Evolutionary conservation across 805 yeast genomes (phyloP), one percentile per base, ranked within the genome.

Genomic region (Spathaspora boniae): DNA sequence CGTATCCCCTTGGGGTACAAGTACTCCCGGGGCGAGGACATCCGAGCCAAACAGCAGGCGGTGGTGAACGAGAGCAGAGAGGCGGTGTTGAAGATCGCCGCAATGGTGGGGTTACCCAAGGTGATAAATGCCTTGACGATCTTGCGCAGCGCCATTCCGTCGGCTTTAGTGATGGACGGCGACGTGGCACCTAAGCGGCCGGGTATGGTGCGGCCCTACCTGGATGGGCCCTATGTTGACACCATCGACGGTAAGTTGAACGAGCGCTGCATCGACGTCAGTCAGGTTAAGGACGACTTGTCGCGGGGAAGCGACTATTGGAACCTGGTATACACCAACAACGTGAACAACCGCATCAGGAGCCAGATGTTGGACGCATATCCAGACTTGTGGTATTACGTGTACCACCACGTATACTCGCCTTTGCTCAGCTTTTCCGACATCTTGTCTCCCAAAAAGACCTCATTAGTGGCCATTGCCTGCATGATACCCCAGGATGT

Each of bases 401-500:
- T 88, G 0, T 58, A 78, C 31, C 72, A 75, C 34, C 78, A 82
- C 50, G 87, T 82, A 9, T 87, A 87, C 51, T 75, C 84, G 1
- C 86, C 93, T 4, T 57, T 87, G 21, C 65, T 87, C 41, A 79
- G 91, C 7, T 81, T 60, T 53, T 70, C 78, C 11, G 80, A 67
- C 2, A 66, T 85, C 1, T 56, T 87, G 16, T 50, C 69, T 3
- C 76, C 83, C 2, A 67, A 65, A 42, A 93, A 86, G 43, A 80
- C 95, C 2, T 79, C 89, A 26, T 51, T 84, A 32, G 78, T 84
- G 12, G 76, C 87, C 2, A 74, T 87, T 11, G 79, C 89, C 1
- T 70, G 87, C 38, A 65, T 87, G 45, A 78, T 87, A 6, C 95
- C 96, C 1, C 95, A 85, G 51, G 93, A 87, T 54, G 95, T 87